Base-by-base conservation (phyloP, 768 basidiomycete species). In the Rhodosporidiobolus odoratus region DNA sequence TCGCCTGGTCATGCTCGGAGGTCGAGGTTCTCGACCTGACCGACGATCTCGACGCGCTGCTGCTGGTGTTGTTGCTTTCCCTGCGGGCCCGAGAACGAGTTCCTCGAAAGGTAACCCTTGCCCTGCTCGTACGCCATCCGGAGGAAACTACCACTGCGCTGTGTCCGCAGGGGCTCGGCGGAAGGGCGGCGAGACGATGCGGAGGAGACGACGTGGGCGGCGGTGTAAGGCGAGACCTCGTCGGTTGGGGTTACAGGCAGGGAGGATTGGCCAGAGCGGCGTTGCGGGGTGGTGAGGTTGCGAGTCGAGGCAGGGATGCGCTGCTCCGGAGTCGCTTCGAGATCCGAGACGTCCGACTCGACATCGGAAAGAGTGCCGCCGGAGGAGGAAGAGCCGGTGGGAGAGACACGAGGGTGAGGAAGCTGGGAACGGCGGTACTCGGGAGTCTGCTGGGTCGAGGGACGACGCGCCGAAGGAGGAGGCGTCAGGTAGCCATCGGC, bases 241-340 rank as follows among this genome's bases (percentile, higher is more conserved):
- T 74, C 72, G 17, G 68, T 74, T 25, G 72, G 72, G 9, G 72
- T 74, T 35, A 74, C 58, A 27, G 72, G 72, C 1, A 62, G 50
- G 4, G 63, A 68, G 17, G 66, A 58, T 13, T 21, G 2, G 56
- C 53, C 40, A 13, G 57, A 34, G 54, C 30, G 66, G 7, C 43
- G 71, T 40, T 43, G 35, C 13, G 61, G 15, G 50, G 48, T 40
- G 25, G 62, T 9, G 52, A 53, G 41, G 57, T 59, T 54, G 34
- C 60, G 41, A 9, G 54, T 23, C 27, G 65, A 58, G 16, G 53
- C 35, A 13, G 38, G 41, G 4, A 54, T 16, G 62, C 40, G 56
- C 27, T 32, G 61, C 35, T 13, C 16, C 2, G 32, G 16, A n/a
- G 57, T 62, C 68, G 58, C 69, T 45, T 68, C 68, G 62, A 65